Conservation (phyloP, 2,329 filamentous ascomycete genomes). For the Colletotrichum noveboracense region DNA sequence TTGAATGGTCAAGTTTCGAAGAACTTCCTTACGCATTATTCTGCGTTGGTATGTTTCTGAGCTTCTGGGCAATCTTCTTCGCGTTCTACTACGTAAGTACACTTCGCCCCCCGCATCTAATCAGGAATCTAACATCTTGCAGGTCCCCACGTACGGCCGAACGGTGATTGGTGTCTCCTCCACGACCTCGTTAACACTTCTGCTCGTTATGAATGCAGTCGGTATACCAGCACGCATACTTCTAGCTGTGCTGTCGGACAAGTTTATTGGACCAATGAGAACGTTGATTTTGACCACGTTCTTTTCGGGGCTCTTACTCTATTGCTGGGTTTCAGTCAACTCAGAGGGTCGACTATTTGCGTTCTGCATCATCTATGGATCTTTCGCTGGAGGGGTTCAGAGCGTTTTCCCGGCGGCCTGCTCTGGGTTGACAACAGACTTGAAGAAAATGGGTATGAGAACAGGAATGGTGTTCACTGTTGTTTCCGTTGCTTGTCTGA, state of each 20-base stretch:
- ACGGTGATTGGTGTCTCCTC: neutral
- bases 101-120: neutral
- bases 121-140: neutral
- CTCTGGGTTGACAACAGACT: neutral
- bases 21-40: slow-evolving; percentile 27
- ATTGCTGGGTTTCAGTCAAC: neutral
- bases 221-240: slow-evolving; percentile 14
- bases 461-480: slow-evolving; percentile 46
- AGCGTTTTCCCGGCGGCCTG: neutral
- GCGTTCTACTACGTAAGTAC: slow-evolving; percentile 59
- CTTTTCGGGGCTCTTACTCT: neutral
- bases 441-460: neutral
- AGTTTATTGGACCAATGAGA: slow-evolving; percentile 16
- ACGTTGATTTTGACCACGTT: neutral
- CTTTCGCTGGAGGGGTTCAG: neutral
- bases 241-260: slow-evolving; percentile 13
- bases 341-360: neutral
- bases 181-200: neutral
- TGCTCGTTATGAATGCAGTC: slow-evolving; percentile 12
- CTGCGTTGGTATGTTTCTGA: neutral
- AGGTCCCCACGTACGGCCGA: neutral
- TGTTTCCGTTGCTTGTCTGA: slow-evolving; percentile 39
- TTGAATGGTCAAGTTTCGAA: neutral
- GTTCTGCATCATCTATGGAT: slow-evolving; percentile 5
- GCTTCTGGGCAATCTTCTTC: slow-evolving; percentile 48